These are phyloP conservation scores for Hygrophorus pudorinus DNA, from an alignment of 768 basidiomycete species.

Conservation along the genomic window DNA sequence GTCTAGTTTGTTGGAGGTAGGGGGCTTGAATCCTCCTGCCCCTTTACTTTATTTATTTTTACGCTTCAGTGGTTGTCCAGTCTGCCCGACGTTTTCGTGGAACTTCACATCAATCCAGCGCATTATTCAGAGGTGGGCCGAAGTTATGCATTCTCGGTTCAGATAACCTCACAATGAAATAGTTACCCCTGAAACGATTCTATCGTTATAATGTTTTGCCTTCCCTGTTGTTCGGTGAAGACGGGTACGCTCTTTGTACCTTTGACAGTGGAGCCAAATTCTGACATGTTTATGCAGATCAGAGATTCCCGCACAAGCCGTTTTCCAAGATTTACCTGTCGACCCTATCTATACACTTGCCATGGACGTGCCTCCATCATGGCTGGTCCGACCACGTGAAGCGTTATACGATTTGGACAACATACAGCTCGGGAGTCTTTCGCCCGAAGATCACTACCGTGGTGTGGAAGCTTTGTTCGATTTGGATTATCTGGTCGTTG, in stretches of 20 bases:
- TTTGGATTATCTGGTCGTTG: slow-evolving; percentile 85
- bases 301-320: slow-evolving; percentile 46
- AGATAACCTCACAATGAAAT: slow-evolving; percentile 2
- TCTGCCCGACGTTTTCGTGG: slow-evolving; percentile 55
- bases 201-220: slow-evolving; percentile 70
- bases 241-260: slow-evolving; percentile 51
- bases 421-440: slow-evolving; percentile 68
- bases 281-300: slow-evolving; percentile 26
- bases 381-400: slow-evolving; percentile 87
- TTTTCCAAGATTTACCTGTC: slow-evolving; percentile 65
- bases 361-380: slow-evolving; percentile 84
- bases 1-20: slow-evolving; percentile 68
- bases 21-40: slow-evolving; percentile 5
- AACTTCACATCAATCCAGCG: slow-evolving; percentile 74
- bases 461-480: slow-evolving; percentile 72
- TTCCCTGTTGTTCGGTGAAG: slow-evolving; percentile 48
- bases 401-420: slow-evolving; percentile 94
- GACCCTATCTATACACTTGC: slow-evolving; percentile 92
- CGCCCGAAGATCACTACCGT: slow-evolving; percentile 38
- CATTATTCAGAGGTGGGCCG: slow-evolving; percentile 52
- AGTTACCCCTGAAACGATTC: slow-evolving; percentile 90
- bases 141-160: background rate
- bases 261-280: background rate
- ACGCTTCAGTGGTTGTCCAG: slow-evolving; percentile 47
- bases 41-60: background rate